Evolutionary conservation across 2,329 filamentous ascomycete species (phyloP).

Genomic region (Polychaeton citri): DNA sequence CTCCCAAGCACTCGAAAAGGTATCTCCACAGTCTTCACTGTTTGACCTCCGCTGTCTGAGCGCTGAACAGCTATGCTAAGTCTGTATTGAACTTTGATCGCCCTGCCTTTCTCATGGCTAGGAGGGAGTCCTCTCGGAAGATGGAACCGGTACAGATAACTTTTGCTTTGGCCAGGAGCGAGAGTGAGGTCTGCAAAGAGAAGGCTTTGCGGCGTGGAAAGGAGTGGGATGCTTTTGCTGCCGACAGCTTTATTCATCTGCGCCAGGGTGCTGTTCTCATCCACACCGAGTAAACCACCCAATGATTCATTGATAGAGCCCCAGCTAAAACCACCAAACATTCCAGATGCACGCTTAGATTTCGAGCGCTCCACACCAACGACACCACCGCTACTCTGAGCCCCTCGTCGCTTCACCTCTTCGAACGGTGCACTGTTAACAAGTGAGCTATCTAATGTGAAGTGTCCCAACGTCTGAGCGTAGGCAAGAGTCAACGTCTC

Average conservation of each 20-base stretch:
- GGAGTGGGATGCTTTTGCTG: slow-evolving; percentile 72
- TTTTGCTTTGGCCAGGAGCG: slow-evolving; percentile 74
- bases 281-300: slow-evolving; percentile 71
- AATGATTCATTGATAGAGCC: slow-evolving; percentile 76
- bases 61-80: slow-evolving; percentile 85
- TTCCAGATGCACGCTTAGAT: slow-evolving; percentile 57
- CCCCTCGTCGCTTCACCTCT: slow-evolving; percentile 87
- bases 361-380: slow-evolving; percentile 58
- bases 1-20: slow-evolving; percentile 89
- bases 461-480: slow-evolving; percentile 83
- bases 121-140: slow-evolving; percentile 84
- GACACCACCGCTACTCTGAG: slow-evolving; percentile 72
- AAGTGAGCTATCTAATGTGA: slow-evolving; percentile 80
- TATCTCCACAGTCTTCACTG: slow-evolving; percentile 79
- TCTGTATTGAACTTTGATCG: slow-evolving; percentile 87
- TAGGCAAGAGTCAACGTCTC: slow-evolving; percentile 97
- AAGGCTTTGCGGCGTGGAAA: slow-evolving; percentile 93
- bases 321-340: slow-evolving; percentile 79
- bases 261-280: slow-evolving; percentile 83
- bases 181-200: slow-evolving; percentile 87
- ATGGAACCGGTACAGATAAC: slow-evolving; percentile 75
- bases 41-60: slow-evolving; percentile 51
- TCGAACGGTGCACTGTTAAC: slow-evolving; percentile 85
- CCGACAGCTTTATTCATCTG: slow-evolving; percentile 85
- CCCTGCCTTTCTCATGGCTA: slow-evolving; percentile 67